Conservation (phyloP, 2,329 filamentous ascomycete species). For the Ramichloridium luteum region DNA sequence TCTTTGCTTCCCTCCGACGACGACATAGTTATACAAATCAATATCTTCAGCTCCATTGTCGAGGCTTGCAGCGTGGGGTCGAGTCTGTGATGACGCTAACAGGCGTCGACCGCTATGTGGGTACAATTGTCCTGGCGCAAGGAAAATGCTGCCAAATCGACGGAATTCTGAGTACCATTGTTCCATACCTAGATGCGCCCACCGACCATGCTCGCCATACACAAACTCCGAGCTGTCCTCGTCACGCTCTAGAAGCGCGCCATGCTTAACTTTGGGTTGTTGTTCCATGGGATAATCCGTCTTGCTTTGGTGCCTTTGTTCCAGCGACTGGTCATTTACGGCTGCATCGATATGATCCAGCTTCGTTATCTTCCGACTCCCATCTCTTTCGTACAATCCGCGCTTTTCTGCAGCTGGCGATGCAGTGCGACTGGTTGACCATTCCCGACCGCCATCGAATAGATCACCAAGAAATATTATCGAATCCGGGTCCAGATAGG, state of each 20-base stretch:
- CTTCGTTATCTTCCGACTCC: slow-evolving; percentile 11
- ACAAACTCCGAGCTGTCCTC: no score
- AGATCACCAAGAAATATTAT: slow-evolving; percentile 86
- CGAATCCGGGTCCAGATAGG: slow-evolving; percentile 67
- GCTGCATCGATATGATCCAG: no score
- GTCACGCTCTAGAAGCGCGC: no score
- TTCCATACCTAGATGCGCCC: slow-evolving; percentile 61
- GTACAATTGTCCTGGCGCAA: slow-evolving; percentile 31
- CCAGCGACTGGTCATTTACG: slow-evolving; percentile 45
- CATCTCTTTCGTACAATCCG: slow-evolving; percentile 13
- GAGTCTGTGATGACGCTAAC: slow-evolving; percentile 14
- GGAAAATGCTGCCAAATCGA: slow-evolving; percentile 78
- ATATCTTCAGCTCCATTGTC: slow-evolving; percentile 41
- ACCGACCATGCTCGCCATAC: slow-evolving; percentile 27
- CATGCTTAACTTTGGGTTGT: no score
- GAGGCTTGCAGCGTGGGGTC: slow-evolving; percentile 12
- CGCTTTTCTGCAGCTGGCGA: slow-evolving; percentile 11
- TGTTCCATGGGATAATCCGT: no score
- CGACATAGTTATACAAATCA: slow-evolving; percentile 42
- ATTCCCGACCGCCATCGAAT: slow-evolving; percentile 92
- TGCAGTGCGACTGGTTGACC: slow-evolving; percentile 53
- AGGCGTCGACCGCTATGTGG: slow-evolving; percentile 13
- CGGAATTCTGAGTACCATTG: slow-evolving; percentile 83
- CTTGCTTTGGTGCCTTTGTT: slow-evolving; percentile 35
- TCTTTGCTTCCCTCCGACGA: slow-evolving; percentile 54